These are phyloP conservation scores for Leccinum obscurum DNA, from an alignment of 768 basidiomycete genomes.

Conservation along the genomic window DNA sequence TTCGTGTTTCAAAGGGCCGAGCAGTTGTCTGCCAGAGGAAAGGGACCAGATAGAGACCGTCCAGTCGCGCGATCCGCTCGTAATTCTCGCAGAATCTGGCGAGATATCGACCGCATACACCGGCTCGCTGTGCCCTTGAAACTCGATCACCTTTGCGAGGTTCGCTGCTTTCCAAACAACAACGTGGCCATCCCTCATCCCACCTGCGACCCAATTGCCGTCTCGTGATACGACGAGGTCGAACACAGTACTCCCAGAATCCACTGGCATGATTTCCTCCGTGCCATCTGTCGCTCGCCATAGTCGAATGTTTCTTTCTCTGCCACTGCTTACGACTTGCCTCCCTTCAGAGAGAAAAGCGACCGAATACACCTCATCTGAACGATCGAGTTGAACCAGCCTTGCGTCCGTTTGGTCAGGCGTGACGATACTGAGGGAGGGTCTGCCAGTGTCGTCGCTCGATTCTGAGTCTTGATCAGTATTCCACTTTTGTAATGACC, in stretches of 20 bases:
- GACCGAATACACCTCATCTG: not conserved
- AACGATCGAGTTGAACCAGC: not conserved
- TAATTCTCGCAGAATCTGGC: not conserved
- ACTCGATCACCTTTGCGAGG: not conserved
- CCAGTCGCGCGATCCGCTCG: not conserved
- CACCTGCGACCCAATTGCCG: not conserved
- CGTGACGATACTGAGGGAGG: not conserved
- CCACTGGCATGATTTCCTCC: not conserved
- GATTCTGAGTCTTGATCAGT: not conserved
- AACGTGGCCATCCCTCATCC: not conserved
- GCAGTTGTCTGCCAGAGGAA: not conserved
- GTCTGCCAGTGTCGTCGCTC: not conserved
- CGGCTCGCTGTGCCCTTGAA: not conserved
- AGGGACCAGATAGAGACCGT: not conserved
- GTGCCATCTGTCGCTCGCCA: not conserved
- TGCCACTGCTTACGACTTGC: not conserved
- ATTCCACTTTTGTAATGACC: not conserved
- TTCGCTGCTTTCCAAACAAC: not conserved
- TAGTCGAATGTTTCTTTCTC: not conserved
- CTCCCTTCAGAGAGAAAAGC: not conserved
- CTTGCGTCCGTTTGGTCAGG: not conserved
- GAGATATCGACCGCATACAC: not conserved
- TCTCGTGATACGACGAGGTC: not conserved
- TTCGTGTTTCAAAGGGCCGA: not conserved
- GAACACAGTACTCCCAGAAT: not conserved